Conservation (phyloP, 1,139 yeast species). For the Candida anutae region DNA sequence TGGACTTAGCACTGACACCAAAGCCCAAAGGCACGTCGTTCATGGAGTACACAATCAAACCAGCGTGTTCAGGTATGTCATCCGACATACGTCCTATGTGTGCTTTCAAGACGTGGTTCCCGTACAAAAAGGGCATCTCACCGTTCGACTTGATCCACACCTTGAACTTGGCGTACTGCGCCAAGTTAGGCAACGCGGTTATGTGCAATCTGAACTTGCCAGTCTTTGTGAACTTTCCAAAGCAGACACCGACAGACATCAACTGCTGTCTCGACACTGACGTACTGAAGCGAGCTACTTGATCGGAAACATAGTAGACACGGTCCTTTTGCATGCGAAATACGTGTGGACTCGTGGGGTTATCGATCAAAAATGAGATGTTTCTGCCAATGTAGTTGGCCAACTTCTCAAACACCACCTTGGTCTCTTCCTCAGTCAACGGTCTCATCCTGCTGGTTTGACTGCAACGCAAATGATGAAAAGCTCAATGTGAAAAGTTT, state of each 20-base stretch:
- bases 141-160: slow-evolving; percentile 96
- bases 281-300: slow-evolving; percentile 80
- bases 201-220: slow-evolving; percentile 94
- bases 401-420: slow-evolving; percentile 89
- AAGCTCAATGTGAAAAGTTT: too few relatives aligned
- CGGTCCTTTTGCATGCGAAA: slow-evolving; percentile 94
- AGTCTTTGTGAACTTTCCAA: slow-evolving; percentile 95
- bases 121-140: slow-evolving; percentile 96
- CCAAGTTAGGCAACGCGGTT: slow-evolving; percentile 76
- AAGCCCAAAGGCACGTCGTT: slow-evolving; percentile 90
- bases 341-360: slow-evolving; percentile 86
- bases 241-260: slow-evolving; percentile 88
- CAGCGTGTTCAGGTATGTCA: slow-evolving; percentile 97
- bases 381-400: slow-evolving; percentile 96
- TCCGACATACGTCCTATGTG: slow-evolving; percentile 96
- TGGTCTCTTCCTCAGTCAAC: slow-evolving; percentile 94
- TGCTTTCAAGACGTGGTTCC: slow-evolving; percentile 94
- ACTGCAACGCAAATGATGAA: too few relatives aligned
- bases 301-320: slow-evolving; percentile 85
- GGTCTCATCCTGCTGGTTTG: slow-evolving; percentile 96
- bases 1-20: slow-evolving; percentile 90
- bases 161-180: slow-evolving; percentile 87
- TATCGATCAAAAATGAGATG: slow-evolving; percentile 79
- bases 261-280: slow-evolving; percentile 81
- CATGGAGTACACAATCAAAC: slow-evolving; percentile 88